These are phyloP conservation scores for Solanum chilense DNA, from an alignment of 257 asterid genomes.

Conservation along the genomic window DNA sequence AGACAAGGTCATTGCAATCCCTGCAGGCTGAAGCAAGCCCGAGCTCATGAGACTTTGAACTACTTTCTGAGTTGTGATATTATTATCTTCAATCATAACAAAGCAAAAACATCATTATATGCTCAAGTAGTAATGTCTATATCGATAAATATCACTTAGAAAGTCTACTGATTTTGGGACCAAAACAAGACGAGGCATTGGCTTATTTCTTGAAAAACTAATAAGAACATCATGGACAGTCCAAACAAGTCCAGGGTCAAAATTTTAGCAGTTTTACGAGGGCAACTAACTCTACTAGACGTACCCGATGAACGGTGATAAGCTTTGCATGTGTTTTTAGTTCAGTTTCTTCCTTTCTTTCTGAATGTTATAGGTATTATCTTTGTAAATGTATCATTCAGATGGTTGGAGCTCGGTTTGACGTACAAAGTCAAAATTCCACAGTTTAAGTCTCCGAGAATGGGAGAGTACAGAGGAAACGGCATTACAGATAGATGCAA, in stretches of 20 bases:
- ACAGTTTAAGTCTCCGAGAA: not conserved
- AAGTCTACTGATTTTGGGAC: not conserved
- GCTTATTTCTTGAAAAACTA: not conserved
- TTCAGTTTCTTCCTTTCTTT: not conserved
- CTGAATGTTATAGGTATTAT: not conserved
- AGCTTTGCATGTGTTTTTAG: not conserved
- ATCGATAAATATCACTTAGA: not conserved
- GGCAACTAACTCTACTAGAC: not conserved
- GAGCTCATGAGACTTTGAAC: conserved; percentile 46
- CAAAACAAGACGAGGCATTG: not conserved
- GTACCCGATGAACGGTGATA: not conserved
- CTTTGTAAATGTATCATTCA: not conserved
- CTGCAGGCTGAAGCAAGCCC: conserved; percentile 56
- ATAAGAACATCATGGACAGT: not conserved
- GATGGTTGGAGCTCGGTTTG: not conserved
- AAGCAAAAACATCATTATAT: not conserved
- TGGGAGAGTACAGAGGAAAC: not conserved
- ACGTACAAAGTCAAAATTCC: not conserved
- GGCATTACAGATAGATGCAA: not conserved
- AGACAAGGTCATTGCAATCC: conserved; percentile 69
- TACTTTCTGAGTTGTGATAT: conserved; percentile 33
- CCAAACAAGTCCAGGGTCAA: not conserved
- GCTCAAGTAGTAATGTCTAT: not conserved
- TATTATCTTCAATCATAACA: conserved; percentile 32
- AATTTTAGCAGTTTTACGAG: not conserved